Conservation (phyloP, 306 rosid genomes). For the Acmispon strigosus region DNA sequence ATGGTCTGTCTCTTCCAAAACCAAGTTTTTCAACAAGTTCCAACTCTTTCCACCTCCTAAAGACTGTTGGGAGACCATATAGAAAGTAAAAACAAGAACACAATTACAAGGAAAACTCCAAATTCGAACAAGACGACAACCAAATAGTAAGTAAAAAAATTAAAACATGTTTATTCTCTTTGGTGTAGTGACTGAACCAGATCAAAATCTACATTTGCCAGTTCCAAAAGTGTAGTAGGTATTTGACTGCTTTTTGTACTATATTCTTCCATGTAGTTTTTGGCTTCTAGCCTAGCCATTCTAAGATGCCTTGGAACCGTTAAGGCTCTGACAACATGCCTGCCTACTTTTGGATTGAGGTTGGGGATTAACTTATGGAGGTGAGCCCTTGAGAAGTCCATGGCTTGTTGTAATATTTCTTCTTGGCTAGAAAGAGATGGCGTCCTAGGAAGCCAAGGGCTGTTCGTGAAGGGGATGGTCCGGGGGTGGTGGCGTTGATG, state of each 20-base stretch:
- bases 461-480: too few species aligned
- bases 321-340: conserved; percentile 1
- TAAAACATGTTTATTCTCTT: conserved; percentile 5
- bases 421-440: too few species aligned
- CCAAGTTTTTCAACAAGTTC: conserved; percentile 34
- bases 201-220: conserved; percentile 28
- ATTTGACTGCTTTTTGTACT: neutral
- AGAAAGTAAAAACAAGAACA: too few species aligned
- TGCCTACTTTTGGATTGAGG: neutral
- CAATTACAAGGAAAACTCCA: too few species aligned
- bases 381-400: conserved; percentile 24
- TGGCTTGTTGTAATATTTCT: conserved; percentile 16
- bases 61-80: neutral
- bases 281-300: conserved; percentile 37
- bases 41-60: conserved; percentile 41
- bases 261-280: conserved; percentile 28
- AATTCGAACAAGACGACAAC: neutral
- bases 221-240: conserved; percentile 13
- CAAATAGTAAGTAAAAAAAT: too few species aligned
- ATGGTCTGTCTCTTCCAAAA: conserved; percentile 41
- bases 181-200: conserved; percentile 29
- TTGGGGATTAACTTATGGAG: conserved; percentile 11
- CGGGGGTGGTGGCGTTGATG: too few species aligned
- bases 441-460: too few species aligned
- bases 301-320: conserved; percentile 35